Base-by-base conservation (phyloP, 352 stramenopile genomes). In the Pythium graminicola region DNA sequence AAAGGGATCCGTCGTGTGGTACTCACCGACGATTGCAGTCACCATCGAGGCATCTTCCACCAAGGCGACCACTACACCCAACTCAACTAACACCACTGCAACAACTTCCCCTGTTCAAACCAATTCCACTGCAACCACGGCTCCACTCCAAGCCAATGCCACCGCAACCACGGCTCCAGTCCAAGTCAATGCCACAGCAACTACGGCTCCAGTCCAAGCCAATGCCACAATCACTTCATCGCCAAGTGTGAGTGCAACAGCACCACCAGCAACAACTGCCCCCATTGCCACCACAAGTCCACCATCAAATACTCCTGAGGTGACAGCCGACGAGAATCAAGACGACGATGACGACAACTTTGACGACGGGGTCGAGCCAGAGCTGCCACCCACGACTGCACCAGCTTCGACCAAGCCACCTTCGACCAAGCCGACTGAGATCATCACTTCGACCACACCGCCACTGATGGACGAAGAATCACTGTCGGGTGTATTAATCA, bases 1-100 rank as follows among this genome's bases (percentile, higher is more conserved):
- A 24, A 74, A 85, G 54, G 57, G 64, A 27, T 50, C 59, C 24
- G 52, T 82, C n/a, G 54, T 80, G 23, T 91, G 80, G 81, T 76
- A 80, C 43, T 87, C 81, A 14, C 66, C 73, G 1, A 57, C 36
- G 10, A 63, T 63, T 38, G 43, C 54, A 44, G 44, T 63, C 27
- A 67, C 47, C 6, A 33, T 63, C 8, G 35, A 57, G 22, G 10
- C 39, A 7, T 14, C 35, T 19, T 50, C 43, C 44, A 8, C 8
- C 28, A 7, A 44, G 24, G 9, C 22, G 19, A 19, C 40, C 19
- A 6, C 14, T n/a, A n/a, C n/a, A n/a, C n/a, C n/a, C n/a, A n/a
- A n/a, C n/a, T n/a, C n/a, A n/a, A n/a, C n/a, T n/a, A n/a, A n/a
- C n/a, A n/a, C n/a, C n/a, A n/a, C n/a, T n/a, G n/a, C n/a, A n/a